phyloP scores from a whole-genome alignment of 257 asterid genomes.

The Gentiana dahurica region DNA sequence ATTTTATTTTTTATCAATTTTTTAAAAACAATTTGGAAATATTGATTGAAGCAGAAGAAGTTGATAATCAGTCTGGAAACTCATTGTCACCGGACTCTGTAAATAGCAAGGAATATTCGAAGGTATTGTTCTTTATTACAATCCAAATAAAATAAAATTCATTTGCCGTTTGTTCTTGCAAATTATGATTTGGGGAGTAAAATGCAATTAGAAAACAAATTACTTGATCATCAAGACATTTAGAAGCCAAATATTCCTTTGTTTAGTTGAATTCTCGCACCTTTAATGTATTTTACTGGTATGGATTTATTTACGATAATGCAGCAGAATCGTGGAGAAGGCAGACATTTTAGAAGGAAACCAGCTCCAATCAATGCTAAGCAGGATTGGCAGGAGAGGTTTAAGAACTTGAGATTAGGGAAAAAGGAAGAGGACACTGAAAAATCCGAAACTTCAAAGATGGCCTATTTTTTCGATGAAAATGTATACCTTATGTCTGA shows the following conservation, averaged over 20 bases:
- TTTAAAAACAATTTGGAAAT: conserved; percentile 7
- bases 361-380: conserved; percentile 67
- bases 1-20: conserved; percentile 2
- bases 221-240: too few species aligned
- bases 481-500: conserved; percentile 59
- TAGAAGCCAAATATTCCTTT: too few species aligned
- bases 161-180: too few species aligned
- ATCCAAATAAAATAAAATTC: too few species aligned
- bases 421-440: conserved; percentile 56
- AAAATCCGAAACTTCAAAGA: conserved; percentile 51
- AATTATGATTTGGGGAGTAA: too few species aligned
- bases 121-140: conserved; percentile 29
- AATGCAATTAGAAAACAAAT: too few species aligned
- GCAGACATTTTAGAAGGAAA: conserved; percentile 36
- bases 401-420: conserved; percentile 61
- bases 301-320: conserved; percentile 7
- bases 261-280: too few species aligned
- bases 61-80: conserved; percentile 40
- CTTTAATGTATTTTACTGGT: too few species aligned
- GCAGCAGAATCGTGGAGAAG: conserved; percentile 41
- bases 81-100: conserved; percentile 37
- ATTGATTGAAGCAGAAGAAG: conserved; percentile 34
- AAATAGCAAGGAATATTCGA: conserved; percentile 31
- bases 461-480: conserved; percentile 81
- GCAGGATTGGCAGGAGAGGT: conserved; percentile 84